Evolutionary conservation across 179 eudicot species (phyloP), one percentile per base, ranked within the genome.

Genomic region (Amaranthus tricolor): DNA sequence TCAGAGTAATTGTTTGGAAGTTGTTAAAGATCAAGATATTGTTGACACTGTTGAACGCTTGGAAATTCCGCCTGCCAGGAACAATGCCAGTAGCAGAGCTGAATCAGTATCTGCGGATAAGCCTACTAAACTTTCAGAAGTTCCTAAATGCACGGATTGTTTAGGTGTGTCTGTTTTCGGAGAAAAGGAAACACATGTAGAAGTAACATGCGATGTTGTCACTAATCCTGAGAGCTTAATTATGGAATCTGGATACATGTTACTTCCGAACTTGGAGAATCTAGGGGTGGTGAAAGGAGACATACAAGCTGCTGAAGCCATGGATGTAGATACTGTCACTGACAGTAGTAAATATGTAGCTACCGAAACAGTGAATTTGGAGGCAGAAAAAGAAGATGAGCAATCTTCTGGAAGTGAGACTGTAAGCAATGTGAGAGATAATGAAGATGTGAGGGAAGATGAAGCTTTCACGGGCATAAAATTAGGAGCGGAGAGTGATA

Each of bases 1-100:
- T 66, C 80, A 31, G 55, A 45, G 51, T 53, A 56, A 62, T 53
- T 3, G 54, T 69, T n/a, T 63, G 53, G 45, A 13, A 66, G 55
- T 53, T 51, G 15, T 60, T 21, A 55, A 65, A 51, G 67, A 62
- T 13, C 58, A 58, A 66, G 60, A 45, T 5, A 31, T 43, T 55
- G 55, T 53, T 17, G 19, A 54, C 48, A 13, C 50, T 24, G 52
- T 64, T 62, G 45, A 57, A 24, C 9, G 19, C 52, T 49, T 14
- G 53, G 68, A 57, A 20, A 47, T 16, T 16, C 16, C 65, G 15
- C 51, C 24, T 72, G 45, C 53, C 19, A 12, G 47, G 68, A 70
- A 74, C n/a, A 49, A 7, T 5, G 43, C 48, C 53, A 64, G 47
- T 61, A 4, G 45, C 24, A 54, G 60, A 66, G 49, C 69, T 50